phyloP scores from a whole-genome alignment of 176 grass and related monocot species.

The Zea luxurians region DNA sequence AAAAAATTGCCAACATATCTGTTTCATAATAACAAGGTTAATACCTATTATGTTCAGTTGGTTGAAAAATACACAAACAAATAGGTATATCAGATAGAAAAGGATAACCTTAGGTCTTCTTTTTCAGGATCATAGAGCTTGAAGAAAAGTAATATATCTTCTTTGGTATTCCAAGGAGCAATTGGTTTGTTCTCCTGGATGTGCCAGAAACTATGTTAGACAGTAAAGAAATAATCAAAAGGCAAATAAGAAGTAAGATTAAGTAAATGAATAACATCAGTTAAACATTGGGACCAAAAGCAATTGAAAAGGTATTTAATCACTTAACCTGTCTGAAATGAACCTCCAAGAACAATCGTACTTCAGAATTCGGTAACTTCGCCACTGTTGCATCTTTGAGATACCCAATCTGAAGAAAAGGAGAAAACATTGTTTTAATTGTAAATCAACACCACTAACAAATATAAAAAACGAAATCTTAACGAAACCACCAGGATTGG shows the following conservation, averaged over 20 bases:
- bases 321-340: constrained; percentile 60
- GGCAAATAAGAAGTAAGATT: neutral
- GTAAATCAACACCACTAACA: constrained; percentile 18
- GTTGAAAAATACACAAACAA: constrained; percentile 5
- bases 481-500: neutral
- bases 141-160: constrained; percentile 91
- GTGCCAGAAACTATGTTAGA: constrained; percentile 25
- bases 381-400: constrained; percentile 57
- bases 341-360: constrained; percentile 82
- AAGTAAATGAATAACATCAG: constrained; percentile 21
- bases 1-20: constrained; percentile 76
- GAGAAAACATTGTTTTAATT: neutral
- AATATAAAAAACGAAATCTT: constrained; percentile 21
- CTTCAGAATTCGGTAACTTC: constrained; percentile 66
- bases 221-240: constrained; percentile 40
- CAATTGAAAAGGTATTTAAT: constrained; percentile 32
- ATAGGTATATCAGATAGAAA: constrained; percentile 1
- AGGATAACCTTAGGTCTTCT: constrained; percentile 81
- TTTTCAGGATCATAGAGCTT: constrained; percentile 93
- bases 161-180: constrained; percentile 58
- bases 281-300: neutral
- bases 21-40: constrained; percentile 38
- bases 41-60: constrained; percentile 27
- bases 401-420: constrained; percentile 57
- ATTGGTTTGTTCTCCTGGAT: constrained; percentile 50